Base-by-base conservation (phyloP, 1,284 basidiomycete genomes). In the Rhodotorula sp. region DNA sequence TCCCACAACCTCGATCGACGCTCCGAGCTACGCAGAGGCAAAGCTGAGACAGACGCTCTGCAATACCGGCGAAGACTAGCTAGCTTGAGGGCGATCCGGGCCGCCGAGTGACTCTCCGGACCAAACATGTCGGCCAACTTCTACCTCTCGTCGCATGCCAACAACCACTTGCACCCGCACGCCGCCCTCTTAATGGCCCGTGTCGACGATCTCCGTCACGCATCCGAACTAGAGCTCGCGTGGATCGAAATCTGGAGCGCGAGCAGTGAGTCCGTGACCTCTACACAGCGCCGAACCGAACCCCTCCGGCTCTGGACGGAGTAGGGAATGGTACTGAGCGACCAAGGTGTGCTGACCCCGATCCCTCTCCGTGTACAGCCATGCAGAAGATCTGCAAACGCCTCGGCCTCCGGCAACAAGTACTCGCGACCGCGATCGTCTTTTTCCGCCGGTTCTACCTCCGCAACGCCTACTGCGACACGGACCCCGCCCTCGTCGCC, bases 371-470 rank as follows among this genome's bases (percentile, higher is more conserved):
- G 19, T 14, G 23, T 55, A 56, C 76, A 92, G 91, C 91, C 19
- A 91, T 97, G 59, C 88, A 89, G 38, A 92, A 91, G 80, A 85
- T 99, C 3, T 91, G 91, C 52, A 93, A 92, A 82, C 90, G 90
- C 67, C 85, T 98, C 54, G 82, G 85, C 59, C 85, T 97, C 5
- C 86, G 93, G 19, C 95, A 98, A 80, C 86, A 93, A 43, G 92
- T 93, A 1, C 90, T 93, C 65, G 93, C 95, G 1, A 97, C 95
- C 0, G 92, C 95, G 1, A 92, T 89, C 55, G 88, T 97, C 52
- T 98, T 94, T 83, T 95, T 98, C 81, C 88, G 90, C 49, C 85
- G 95, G 31, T 99, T 98, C 83, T 99, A 98, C 81, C 83, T 95
- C 76, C 93, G 94, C 84, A 97, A 94, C 80, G 86, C 88, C 3